Evolutionary conservation across 2,329 filamentous ascomycete genomes (phyloP), one percentile per base, ranked within the genome.

Genomic region (Colletotrichum spaethianum): DNA sequence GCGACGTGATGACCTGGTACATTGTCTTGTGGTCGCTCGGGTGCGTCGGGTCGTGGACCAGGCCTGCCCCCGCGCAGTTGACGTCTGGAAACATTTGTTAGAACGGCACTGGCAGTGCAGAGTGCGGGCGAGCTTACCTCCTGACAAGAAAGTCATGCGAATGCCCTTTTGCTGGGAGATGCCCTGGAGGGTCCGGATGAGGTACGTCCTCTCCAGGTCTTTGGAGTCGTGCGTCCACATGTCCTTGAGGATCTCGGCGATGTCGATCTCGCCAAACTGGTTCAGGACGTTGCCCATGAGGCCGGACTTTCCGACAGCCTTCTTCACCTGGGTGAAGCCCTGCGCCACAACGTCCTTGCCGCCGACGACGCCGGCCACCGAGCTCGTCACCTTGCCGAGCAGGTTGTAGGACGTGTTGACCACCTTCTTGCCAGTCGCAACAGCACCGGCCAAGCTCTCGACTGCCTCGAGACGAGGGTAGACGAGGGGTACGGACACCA

Each of bases 211-310:
- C 83, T 99, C 96, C 50, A 99, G 91, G 77, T 99, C 96, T 88
- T 98, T 99, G 63, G 93, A 95, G 63, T 98, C 96, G 79, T 99
- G 96, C 28, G 96, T 99, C 96, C 96, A 99, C 87, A 97, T 93
- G 81, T 99, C 96, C 79, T 96, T 92, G 70, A 98, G 85, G 79
- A 98, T 96, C 83, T 99, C 96, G 64, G 96, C 91, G 62, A 98
- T 90, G 78, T 98, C 96, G 73, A 99, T 92, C 76, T 98, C 96
- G 66, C 96, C 96, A 81, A 99, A 99, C 44, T 97, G 95, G 84
- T 95, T 98, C 60, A 99, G 86, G 48, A 98, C 95, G 70, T 94
- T 93, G 74, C 96, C 96, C 96, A 99, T 98, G 63, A 99, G 86
- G 1, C 96, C 96, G 1, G 92, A 93, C 83, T 99, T 99, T 60